Evolutionary conservation across 1,284 basidiomycete genomes (phyloP), one percentile per base, ranked within the genome.

Genomic region (Pseudozyma sp.): DNA sequence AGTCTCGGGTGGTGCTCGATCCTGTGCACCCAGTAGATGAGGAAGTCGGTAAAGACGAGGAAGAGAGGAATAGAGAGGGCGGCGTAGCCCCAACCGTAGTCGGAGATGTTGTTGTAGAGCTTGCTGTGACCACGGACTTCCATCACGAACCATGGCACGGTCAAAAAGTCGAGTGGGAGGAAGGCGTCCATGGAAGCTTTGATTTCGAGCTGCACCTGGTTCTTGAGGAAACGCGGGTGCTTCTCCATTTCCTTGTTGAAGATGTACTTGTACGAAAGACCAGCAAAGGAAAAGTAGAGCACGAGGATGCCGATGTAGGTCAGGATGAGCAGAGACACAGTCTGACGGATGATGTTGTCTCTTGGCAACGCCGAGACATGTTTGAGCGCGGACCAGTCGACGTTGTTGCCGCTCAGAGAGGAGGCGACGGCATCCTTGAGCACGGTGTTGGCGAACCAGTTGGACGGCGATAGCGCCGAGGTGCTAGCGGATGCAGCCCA

Each of bases 241-340:
- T 89, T 89, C 90, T 94, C 94, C 90, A 99, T 94, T 29, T 95
- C 90, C 80, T 94, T 92, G 86, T 99, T 95, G 89, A 97, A 99
- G 67, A 99, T 89, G 85, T 88, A 91, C 59, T 86, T 87, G 86
- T 94, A 99, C 5, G 94, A 94, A 83, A 81, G 59, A 17, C 63
- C 55, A 46, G 94, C 94, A 81, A 97, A 92, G 44, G 90, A 61
- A 86, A 97, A 96, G 86, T 99, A 86, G 35, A 86, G 81, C 40
- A 85, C 24, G 16, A 86, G 31, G 51, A 86, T 93, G 69, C 94
- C 94, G 65, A 93, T 79, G 66, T 93, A 87, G 8, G 94, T 96
- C 75, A 98, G 84, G 44, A 88, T 84, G 72, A 87, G 86, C 57
- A 99, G 87, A 2, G 94, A 97, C 29, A 92, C 44, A 9, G 91